Percentiles rank a stretch among this genome's conserved stretches.
phyloP scores from a whole-genome alignment of 257 asterid genomes.

The Gentiana dahurica region DNA sequence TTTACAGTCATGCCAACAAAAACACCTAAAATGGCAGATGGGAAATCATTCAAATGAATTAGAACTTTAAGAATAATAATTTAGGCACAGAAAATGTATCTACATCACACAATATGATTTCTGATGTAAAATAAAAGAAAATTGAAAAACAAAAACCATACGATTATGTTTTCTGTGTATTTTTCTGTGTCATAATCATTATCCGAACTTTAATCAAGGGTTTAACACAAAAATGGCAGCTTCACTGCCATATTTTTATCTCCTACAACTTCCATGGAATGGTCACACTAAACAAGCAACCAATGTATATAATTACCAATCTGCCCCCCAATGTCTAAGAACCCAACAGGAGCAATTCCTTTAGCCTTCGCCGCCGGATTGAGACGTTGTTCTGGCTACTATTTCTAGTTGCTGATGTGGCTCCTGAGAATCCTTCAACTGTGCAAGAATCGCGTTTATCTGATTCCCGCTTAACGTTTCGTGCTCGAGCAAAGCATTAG shows the following conservation, averaged over 20 bases:
- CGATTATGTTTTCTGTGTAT: too few relatives aligned
- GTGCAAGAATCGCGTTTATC: too few relatives aligned
- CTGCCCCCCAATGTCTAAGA: constrained; percentile 18
- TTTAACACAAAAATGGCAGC: constrained; percentile 16
- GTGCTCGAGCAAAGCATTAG: constrained; percentile 46
- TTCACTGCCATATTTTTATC: constrained; percentile 4
- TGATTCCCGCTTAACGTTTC: constrained; percentile 55
- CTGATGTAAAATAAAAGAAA: too few relatives aligned
- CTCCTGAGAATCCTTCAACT: constrained; percentile 16
- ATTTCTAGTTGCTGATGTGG: constrained; percentile 23
- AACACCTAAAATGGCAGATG: too few relatives aligned
- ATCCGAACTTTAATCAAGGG: constrained; percentile 6
- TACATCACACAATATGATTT: not conserved
- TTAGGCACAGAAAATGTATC: too few relatives aligned
- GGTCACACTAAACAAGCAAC: too few relatives aligned
- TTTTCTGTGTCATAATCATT: not conserved
- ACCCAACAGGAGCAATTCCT: constrained; percentile 59
- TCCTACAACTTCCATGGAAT: not conserved
- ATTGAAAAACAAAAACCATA: too few relatives aligned
- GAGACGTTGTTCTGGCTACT: constrained; percentile 28
- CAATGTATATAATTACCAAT: too few relatives aligned
- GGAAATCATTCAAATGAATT: too few relatives aligned
- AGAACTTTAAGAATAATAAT: too few relatives aligned
- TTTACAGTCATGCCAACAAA: too few relatives aligned
- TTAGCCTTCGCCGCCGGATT: constrained; percentile 56